phyloP scores from a whole-genome alignment of 805 yeast genomes.

The Ogataea paradorogensis region DNA sequence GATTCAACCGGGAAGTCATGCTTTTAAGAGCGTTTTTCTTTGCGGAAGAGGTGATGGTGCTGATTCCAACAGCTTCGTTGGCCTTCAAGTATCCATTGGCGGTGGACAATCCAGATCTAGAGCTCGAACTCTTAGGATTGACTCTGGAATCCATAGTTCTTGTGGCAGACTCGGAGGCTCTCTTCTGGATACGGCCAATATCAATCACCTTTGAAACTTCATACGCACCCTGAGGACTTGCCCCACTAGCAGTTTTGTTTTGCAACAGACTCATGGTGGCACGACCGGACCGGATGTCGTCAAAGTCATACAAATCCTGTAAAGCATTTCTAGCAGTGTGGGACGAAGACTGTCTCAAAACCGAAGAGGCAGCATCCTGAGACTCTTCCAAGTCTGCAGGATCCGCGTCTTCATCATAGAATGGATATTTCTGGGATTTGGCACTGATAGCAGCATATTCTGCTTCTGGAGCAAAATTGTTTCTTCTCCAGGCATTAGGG shows the following conservation, averaged over 20 bases:
- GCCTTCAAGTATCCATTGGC: constrained; percentile 36
- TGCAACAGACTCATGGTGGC: constrained; percentile 31
- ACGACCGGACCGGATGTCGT: constrained; percentile 40
- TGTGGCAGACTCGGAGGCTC: constrained; percentile 40
- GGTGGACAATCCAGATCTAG: constrained; percentile 32
- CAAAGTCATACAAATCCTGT: constrained; percentile 42
- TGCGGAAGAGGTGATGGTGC: constrained; percentile 51
- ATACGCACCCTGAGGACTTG: constrained; percentile 28
- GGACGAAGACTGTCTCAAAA: constrained; percentile 30
- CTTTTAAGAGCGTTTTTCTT: constrained; percentile 36
- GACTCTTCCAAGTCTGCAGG: constrained; percentile 37
- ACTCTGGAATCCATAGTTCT: constrained; percentile 44
- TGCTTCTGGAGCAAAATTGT: constrained; percentile 43
- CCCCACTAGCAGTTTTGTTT: constrained; percentile 22
- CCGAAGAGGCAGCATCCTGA: constrained; percentile 42
- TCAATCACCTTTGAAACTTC: constrained; percentile 32
- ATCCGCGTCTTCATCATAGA: constrained; percentile 20
- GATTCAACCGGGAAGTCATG: constrained; percentile 29
- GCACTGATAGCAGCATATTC: constrained; percentile 43
- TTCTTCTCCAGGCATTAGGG: constrained; percentile 49
- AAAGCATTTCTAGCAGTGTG: constrained; percentile 37
- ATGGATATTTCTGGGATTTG: constrained; percentile 33
- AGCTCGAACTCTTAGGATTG: constrained; percentile 38
- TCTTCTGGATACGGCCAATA: constrained; percentile 27
- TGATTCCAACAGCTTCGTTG: constrained; percentile 45